These are phyloP conservation scores for Areca catechu DNA, from an alignment of 176 grass and related monocot genomes.

Conservation along the genomic window DNA sequence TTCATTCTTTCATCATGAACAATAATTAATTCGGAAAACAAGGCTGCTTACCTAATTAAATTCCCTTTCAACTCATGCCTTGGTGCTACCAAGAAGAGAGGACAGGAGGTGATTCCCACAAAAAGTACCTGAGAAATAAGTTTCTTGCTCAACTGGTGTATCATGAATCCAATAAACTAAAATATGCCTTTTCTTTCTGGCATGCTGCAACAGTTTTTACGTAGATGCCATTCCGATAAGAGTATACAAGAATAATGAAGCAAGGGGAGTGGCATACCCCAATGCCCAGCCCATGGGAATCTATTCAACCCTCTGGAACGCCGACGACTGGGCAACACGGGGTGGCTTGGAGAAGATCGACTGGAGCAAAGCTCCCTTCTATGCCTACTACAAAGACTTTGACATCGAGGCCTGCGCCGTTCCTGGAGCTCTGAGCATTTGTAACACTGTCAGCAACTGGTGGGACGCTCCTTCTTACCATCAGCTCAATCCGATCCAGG, in stretches of 20 bases:
- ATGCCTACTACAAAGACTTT: slow-evolving; percentile 26
- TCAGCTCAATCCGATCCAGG: slow-evolving; percentile 4
- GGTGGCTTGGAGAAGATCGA: slow-evolving; percentile 22
- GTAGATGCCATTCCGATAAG: slow-evolving; percentile 17
- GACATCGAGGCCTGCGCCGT: slow-evolving; percentile 15
- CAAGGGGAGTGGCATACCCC: slow-evolving; percentile 9
- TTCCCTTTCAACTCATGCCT: no score
- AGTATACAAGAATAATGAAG: slow-evolving; percentile 24
- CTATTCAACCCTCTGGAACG: slow-evolving; percentile 22
- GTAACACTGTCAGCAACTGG: not conserved
- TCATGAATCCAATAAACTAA: not conserved
- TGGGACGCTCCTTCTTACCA: slow-evolving; percentile 20
- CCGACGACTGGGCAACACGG: slow-evolving; percentile 19
- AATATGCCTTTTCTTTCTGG: not conserved
- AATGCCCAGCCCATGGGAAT: slow-evolving; percentile 16
- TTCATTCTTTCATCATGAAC: no score
- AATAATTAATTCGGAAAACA: no score
- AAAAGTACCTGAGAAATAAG: not conserved
- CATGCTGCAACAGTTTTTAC: slow-evolving; percentile 3
- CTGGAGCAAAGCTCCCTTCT: slow-evolving; percentile 14
- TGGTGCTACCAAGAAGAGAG: no score
- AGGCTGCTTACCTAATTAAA: no score
- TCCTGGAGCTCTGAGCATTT: not conserved
- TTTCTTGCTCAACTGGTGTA: not conserved
- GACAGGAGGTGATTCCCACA: no score